Base-by-base conservation (phyloP, 2,329 filamentous ascomycete species). In the Aspergillus quadricinctus region DNA sequence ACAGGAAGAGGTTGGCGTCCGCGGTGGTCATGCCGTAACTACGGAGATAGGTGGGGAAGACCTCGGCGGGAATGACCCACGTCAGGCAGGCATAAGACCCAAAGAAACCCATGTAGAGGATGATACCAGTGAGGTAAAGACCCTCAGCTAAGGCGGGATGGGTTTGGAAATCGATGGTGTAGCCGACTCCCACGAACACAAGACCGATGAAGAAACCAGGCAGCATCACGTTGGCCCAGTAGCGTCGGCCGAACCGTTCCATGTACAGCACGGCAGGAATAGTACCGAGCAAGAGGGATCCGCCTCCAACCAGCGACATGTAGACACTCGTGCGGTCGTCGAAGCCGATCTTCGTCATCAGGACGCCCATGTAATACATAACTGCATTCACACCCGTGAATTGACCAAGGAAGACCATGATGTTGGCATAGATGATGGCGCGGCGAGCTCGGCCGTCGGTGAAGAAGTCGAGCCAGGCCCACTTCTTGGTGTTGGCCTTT, bases 251-350 rank as follows among this genome's bases (percentile, higher is more conserved):
- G 50, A 85, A 89, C 2, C 78, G 82, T 66, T 90, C 88, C 87
- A 90, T 90, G 60, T 83, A 82, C 67, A 88, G 80, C 54, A 87
- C 83, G 0, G 85, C 86, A 0, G 86, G 86, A 35, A 89, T 85
- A 0, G 86, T 87, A 23, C 86, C 87, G 17, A 90, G 64, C 0
- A 90, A 78, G 0, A 90, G 79, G 0, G 86, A 76, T 3, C 85
- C 87, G 27, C 87, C 87, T 3, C 88, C 87, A 14, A 90, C 87
- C 0, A 89, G 80, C 0, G 87, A 89, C 87, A 90, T 90, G 78
- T 89, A 90, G 57, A 86, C 88, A 17, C 84, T 74, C 50, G 86
- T 71, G 56, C 82, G 79, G 7, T 80, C 72, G 64, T 85, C 71
- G 71, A 90, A 90, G 11, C 87, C 87, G 46, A 90, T 85, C 64